Evolutionary conservation across 768 basidiomycete genomes (phyloP).

Genomic region (Tulasnella sp.): DNA sequence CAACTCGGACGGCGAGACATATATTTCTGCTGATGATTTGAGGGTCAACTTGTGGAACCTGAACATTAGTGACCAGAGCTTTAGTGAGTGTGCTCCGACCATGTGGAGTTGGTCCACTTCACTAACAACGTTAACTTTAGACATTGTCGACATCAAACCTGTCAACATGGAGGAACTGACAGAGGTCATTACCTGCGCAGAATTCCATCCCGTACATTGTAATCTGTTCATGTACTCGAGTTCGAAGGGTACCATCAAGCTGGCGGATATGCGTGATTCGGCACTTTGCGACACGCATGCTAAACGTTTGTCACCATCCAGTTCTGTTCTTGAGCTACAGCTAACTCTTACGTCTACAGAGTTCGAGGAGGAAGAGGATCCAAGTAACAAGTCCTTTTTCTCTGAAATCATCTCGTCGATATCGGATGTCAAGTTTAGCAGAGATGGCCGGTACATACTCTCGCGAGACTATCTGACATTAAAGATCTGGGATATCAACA

Average conservation of each 20-base stretch:
- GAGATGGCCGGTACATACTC: constrained; percentile 91
- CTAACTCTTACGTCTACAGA: constrained; percentile 35
- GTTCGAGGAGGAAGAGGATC: constrained; percentile 98
- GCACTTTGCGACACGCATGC: constrained; percentile 93
- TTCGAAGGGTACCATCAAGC: constrained; percentile 98
- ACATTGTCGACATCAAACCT: constrained; percentile 99
- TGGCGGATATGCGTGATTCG: constrained; percentile 98
- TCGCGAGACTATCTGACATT: constrained; percentile 94
- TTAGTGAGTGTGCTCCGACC: constrained; percentile 52
- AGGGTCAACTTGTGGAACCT: constrained; percentile 98
- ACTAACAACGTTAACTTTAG: constrained; percentile 32
- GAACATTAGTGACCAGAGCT: constrained; percentile 96
- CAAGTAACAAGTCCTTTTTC: constrained; percentile 94
- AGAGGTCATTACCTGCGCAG: constrained; percentile 98
- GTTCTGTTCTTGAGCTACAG: constrained; percentile 17
- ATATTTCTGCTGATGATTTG: constrained; percentile 97
- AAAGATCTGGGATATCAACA: constrained; percentile 99
- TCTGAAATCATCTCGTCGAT: constrained; percentile 99
- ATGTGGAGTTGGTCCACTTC: not conserved
- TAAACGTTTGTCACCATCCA: constrained; percentile 48
- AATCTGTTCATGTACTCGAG: constrained; percentile 99
- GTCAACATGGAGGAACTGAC: constrained; percentile 99
- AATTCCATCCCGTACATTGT: constrained; percentile 96
- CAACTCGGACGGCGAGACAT: constrained; percentile 98
- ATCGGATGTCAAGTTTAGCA: constrained; percentile 98